Conservation (phyloP, 345 rosid genomes). For the Luvunga scandens region DNA sequence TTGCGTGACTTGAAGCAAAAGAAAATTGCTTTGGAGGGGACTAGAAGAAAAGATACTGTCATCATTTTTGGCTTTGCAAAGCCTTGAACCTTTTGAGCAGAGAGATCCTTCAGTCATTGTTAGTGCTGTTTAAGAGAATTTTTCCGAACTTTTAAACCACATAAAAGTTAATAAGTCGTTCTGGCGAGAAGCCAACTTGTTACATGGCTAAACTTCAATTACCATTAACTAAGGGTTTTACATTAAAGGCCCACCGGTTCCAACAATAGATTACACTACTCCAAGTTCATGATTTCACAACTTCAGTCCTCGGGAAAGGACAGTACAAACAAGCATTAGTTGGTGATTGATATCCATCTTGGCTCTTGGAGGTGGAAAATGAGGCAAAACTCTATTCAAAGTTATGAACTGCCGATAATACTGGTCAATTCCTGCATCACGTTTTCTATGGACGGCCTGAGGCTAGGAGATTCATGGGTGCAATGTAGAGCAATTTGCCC, state of each 20-base stretch:
- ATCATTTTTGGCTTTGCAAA: neutral
- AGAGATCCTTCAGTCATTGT: neutral
- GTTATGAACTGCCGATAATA: conserved; percentile 29
- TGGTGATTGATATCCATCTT: conserved; percentile 14
- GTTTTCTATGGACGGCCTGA: conserved; percentile 68
- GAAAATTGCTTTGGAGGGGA: neutral
- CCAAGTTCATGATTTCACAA: neutral
- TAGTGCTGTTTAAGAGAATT: neutral
- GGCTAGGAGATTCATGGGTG: conserved; percentile 65
- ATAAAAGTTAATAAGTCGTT: neutral
- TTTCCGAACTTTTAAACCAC: neutral
- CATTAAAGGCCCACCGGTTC: neutral
- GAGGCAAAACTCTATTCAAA: conserved; percentile 20
- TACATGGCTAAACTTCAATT: conserved; percentile 1
- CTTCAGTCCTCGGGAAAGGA: conserved; percentile 9
- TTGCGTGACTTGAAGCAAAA: neutral
- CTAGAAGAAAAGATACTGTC: neutral
- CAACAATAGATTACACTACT: neutral
- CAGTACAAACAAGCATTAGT: conserved; percentile 8
- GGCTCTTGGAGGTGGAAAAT: conserved; percentile 30
- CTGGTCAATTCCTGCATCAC: conserved; percentile 61
- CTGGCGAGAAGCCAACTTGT: neutral
- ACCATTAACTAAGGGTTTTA: neutral
- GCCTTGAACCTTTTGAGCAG: neutral
- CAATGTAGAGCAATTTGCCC: conserved; percentile 63